phyloP scores from a whole-genome alignment of 2,329 filamentous ascomycete genomes.

The Cucurbitaria berberidis region DNA sequence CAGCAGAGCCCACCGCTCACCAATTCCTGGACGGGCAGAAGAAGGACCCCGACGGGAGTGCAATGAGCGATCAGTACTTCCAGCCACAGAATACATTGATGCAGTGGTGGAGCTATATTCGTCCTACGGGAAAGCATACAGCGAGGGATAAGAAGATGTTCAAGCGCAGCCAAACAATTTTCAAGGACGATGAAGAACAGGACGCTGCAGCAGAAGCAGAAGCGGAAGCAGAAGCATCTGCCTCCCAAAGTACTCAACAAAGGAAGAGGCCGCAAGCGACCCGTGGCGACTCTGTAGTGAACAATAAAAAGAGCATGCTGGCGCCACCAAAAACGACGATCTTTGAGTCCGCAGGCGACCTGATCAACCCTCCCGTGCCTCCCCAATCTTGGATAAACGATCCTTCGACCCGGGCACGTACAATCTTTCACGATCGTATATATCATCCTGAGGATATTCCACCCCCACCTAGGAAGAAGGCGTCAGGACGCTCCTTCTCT shows the following conservation, averaged over 20 bases:
- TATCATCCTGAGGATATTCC: conserved; percentile 96
- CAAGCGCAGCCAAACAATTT: conserved; percentile 45
- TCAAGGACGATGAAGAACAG: conserved; percentile 29
- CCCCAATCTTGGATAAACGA: conserved; percentile 82
- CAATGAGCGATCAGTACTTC: conserved; percentile 26
- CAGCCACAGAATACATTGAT: conserved; percentile 51
- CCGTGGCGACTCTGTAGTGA: conserved; percentile 58
- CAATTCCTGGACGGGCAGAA: conserved; percentile 40
- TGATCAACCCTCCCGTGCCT: conserved; percentile 88
- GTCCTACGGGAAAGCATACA: conserved; percentile 65
- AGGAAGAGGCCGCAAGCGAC: conserved; percentile 53
- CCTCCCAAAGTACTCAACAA: conserved; percentile 16
- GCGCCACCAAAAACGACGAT: conserved; percentile 90
- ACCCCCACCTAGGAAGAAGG: conserved; percentile 66
- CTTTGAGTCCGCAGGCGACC: conserved; percentile 91
- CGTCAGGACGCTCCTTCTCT: conserved; percentile 46
- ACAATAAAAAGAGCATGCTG: conserved; percentile 57
- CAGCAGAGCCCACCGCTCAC: conserved; percentile 38
- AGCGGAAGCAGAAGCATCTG: conserved; percentile 15
- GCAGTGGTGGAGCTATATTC: conserved; percentile 76
- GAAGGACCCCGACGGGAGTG: conserved; percentile 27
- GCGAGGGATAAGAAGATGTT: conserved; percentile 71
- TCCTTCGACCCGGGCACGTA: conserved; percentile 78
- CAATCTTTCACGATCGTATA: conserved; percentile 95
- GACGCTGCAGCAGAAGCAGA: conserved; percentile 10